Percentiles rank a stretch among this genome's conserved stretches.
Conservation (phyloP, 2,329 filamentous ascomycete genomes). For the Trichoderma polysporum region DNA sequence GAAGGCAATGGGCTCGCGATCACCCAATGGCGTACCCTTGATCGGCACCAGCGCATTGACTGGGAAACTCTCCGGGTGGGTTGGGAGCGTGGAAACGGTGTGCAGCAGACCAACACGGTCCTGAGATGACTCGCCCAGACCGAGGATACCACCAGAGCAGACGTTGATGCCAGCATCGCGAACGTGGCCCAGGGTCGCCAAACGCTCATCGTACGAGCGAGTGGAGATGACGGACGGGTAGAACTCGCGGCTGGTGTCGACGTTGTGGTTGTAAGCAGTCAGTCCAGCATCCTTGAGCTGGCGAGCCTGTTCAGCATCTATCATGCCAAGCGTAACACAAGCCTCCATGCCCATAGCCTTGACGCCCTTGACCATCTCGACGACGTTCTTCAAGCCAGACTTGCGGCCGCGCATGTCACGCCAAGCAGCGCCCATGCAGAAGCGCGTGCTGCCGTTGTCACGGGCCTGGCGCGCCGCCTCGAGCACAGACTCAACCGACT, state of each 20-base stretch:
- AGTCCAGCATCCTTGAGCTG: constrained; percentile 81
- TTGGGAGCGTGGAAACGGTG: constrained; percentile 76
- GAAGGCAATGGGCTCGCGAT: constrained; percentile 70
- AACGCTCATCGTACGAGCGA: constrained; percentile 80
- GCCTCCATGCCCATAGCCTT: constrained; percentile 82
- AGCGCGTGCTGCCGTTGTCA: constrained; percentile 81
- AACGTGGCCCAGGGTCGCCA: constrained; percentile 76
- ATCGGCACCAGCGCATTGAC: constrained; percentile 91
- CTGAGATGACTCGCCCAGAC: constrained; percentile 73
- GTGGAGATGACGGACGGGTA: constrained; percentile 87
- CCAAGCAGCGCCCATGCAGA: constrained; percentile 96
- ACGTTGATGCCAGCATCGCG: constrained; percentile 85
- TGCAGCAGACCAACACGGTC: constrained; percentile 83
- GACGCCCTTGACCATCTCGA: constrained; percentile 81
- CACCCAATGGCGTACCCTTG: constrained; percentile 81
- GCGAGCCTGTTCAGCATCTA: constrained; percentile 74
- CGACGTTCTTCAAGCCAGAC: constrained; percentile 78
- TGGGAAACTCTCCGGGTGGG: constrained; percentile 86
- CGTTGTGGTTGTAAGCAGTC: constrained; percentile 92
- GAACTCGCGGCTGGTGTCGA: constrained; percentile 86
- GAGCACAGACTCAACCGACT: constrained; percentile 77
- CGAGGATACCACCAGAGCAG: constrained; percentile 85
- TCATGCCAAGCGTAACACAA: constrained; percentile 94
- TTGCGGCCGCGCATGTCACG: constrained; percentile 90
- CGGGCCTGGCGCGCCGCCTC: constrained; percentile 74